Evolutionary conservation across 2,329 filamentous ascomycete genomes (phyloP), one percentile per base, ranked within the genome.

Genomic region (Fusarium udum): DNA sequence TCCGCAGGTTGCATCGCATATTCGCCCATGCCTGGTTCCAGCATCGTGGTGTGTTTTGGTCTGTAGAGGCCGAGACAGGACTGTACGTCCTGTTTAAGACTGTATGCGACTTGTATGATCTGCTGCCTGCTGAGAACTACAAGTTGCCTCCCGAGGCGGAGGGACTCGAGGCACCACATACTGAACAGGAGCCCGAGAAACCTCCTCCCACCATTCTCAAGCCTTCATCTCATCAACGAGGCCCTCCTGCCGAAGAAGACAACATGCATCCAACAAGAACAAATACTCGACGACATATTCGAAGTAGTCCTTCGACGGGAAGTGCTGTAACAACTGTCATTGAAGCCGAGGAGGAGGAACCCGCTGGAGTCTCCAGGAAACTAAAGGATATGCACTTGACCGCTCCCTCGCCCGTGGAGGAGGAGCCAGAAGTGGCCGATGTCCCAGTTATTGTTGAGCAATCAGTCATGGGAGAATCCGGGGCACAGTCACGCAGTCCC

Each of bases 21-120:
- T 99, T 98, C 80, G 96, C 96, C 52, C 96, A 99, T 81, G 96
- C 96, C 13, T 99, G 96, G 96, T 99, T 98, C 82, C 95, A 98
- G 83, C 96, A 99, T 82, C 90, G 95, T 51, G 92, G 93, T 62
- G 94, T 98, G 60, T 99, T 98, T 82, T 98, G 95, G 95, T 91
- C 93, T 45, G 92, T 98, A 3, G 96, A 99, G 83, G 90, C 90
- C 15, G 91, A 95, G 80, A 94, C 94, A n/a, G 96, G 96, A 1
- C 85, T 99, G 16, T 99, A 99, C 81, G 90, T 97, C 65, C 92
- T 99, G 79, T 99, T 98, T 87, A 98, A 98, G 87, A 96, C 93
- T 0, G 95, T 98, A 28, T 98, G 95, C 82, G 96, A 99, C 81
- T 88, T 92, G 76, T 98, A 97, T 82, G 92, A 92, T 75, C 87